Evolutionary conservation across 2,329 filamentous ascomycete species (phyloP).

Genomic region (Neurospora crassa): DNA sequence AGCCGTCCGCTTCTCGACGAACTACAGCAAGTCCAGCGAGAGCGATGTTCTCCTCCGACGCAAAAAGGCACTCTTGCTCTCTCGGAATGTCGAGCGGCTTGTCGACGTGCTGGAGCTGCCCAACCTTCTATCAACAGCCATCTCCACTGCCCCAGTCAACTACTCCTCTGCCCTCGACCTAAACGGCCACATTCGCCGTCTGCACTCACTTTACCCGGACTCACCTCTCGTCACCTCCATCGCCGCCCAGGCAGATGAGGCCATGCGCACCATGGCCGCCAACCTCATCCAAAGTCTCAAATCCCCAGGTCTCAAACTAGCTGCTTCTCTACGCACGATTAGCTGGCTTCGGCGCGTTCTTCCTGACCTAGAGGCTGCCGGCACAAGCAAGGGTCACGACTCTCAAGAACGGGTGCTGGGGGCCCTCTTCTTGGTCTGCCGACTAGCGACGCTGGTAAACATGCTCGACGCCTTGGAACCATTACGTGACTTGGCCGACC

Average conservation of each 20-base stretch:
- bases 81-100: constrained; percentile 79
- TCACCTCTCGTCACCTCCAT: constrained; percentile 69
- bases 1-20: constrained; percentile 70
- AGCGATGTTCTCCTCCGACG: constrained; percentile 63
- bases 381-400: constrained; percentile 18
- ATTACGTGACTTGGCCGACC: constrained; percentile 78
- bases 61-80: constrained; percentile 70
- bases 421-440: constrained; percentile 78
- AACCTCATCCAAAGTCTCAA: constrained; percentile 74
- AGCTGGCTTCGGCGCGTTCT: constrained; percentile 84
- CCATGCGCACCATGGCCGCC: constrained; percentile 80
- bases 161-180: constrained; percentile 87
- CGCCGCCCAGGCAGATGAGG: constrained; percentile 66
- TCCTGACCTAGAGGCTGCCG: constrained; percentile 56
- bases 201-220: constrained; percentile 72
- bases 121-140: constrained; percentile 70
- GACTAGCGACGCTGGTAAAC: constrained; percentile 66
- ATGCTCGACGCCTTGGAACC: constrained; percentile 80
- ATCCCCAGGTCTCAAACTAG: constrained; percentile 71
- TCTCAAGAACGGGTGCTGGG: constrained; percentile 60
- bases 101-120: constrained; percentile 89
- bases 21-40: constrained; percentile 66
- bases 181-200: constrained; percentile 82
- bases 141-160: constrained; percentile 55
- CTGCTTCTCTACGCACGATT: constrained; percentile 80